Evolutionary conservation across 495 filamentous ascomycete genomes (phyloP), one percentile per base, ranked within the genome.

Genomic region (Tuber umbilicatum): DNA sequence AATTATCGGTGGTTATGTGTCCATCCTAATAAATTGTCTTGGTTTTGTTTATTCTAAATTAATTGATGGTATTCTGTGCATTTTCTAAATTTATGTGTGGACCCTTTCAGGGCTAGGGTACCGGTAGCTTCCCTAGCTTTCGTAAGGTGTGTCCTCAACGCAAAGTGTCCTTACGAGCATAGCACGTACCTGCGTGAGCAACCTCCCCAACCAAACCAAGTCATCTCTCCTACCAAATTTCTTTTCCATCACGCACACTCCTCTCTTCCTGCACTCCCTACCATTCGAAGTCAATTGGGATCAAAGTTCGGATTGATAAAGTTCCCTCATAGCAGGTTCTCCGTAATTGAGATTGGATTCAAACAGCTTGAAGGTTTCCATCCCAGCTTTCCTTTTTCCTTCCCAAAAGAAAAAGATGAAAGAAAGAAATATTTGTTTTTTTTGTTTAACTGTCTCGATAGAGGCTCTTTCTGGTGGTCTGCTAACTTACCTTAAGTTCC

Each of bases 121-220:
- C 19, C 55, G 2, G 14, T 47, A 77, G 31, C 60, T 78, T 75
- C 75, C 77, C 76, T 78, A 69, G 78, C 50, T 78, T 45, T 68
- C 31, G 69, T 31, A 79, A 77, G 38, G 73, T 78, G 76, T 79
- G 77, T 76, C 77, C 77, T 79, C 75, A 78, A 78, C 72, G 55
- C 55, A 64, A 64, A 64, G 55, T 64, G 55, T 64, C 27, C 55
- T 64, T 35, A 35, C 27, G 27, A 64, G 55, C 12, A 5, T 12
- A 35, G 27, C 55, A 64, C 55, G 55, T 64, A 64, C 55, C 55
- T 64, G 55, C 55, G 55, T 64, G 55, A 64, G 27, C 55, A 64
- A 35, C 4, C 55, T 64, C 27, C 55, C 55, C 55, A 64, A 55
- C 41, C 70, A 47, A 31, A 35, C 19, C 23, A 73, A 72, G 37